phyloP scores from a whole-genome alignment of 2,329 filamentous ascomycete species.

The Bipolaris cookei region DNA sequence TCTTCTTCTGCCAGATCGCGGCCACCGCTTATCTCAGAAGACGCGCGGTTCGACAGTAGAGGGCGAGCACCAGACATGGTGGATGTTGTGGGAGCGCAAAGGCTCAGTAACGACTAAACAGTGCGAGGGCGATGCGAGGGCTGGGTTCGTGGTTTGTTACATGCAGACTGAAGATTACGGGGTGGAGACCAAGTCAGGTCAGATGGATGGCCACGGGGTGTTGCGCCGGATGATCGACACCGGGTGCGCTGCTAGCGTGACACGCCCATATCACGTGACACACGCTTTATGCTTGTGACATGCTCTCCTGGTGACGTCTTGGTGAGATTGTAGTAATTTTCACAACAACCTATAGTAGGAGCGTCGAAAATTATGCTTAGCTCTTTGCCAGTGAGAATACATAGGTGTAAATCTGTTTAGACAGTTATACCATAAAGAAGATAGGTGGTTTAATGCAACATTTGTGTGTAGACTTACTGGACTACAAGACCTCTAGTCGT shows the following conservation, averaged over 20 bases:
- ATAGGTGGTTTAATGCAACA: no score
- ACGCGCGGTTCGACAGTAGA: conserved; percentile 61
- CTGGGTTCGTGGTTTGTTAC: not conserved
- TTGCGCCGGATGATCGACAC: conserved; percentile 24
- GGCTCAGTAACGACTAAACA: not conserved
- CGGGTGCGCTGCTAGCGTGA: not conserved
- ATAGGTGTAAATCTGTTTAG: no score
- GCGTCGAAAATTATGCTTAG: no score
- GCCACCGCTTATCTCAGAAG: conserved; percentile 63
- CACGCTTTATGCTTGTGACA: no score
- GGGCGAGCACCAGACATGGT: conserved; percentile 57
- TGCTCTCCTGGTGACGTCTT: no score
- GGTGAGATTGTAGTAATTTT: no score
- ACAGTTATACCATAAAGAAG: no score
- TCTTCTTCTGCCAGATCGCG: conserved; percentile 67
- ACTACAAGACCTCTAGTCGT: no score
- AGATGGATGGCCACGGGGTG: conserved; percentile 8
- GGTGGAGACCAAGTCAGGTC: not conserved
- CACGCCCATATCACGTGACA: no score
- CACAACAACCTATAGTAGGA: no score
- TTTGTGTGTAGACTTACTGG: no score
- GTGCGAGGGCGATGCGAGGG: conserved; percentile 17
- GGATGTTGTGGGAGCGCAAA: not conserved
- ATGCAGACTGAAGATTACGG: conserved; percentile 8
- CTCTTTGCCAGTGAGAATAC: no score